These are phyloP conservation scores for Daldinia loculata DNA, from an alignment of 495 filamentous ascomycete genomes.

Conservation along the genomic window DNA sequence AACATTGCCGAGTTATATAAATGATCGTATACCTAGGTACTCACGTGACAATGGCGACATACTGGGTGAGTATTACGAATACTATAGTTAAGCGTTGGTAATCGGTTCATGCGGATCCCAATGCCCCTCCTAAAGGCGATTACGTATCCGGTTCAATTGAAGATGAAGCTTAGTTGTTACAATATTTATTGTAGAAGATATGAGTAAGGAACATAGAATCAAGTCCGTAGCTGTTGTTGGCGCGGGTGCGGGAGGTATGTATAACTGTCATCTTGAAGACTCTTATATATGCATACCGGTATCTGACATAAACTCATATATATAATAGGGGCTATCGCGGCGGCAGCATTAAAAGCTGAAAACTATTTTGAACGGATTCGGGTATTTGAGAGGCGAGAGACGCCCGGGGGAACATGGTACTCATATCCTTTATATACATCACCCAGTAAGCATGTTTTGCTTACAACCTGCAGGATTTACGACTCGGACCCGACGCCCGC, in stretches of 20 bases:
- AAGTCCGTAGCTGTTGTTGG: conserved; percentile 62
- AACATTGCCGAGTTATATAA: background rate
- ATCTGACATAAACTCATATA: background rate
- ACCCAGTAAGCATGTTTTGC: background rate
- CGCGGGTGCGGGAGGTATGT: conserved; percentile 59
- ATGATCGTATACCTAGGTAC: background rate
- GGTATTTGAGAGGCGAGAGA: conserved; percentile 59
- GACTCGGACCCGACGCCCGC: conserved; percentile 48
- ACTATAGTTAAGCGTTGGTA: background rate
- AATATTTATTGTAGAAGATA: conserved; percentile 17
- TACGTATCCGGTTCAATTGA: background rate
- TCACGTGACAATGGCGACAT: conserved; percentile 43
- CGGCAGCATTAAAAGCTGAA: conserved; percentile 57
- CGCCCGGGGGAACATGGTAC: conserved; percentile 60
- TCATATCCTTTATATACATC: background rate
- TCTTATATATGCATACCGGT: background rate
- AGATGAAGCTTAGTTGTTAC: background rate
- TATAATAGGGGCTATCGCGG: conserved; percentile 53
- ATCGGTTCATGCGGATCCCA: background rate
- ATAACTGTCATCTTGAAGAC: conserved; percentile 26
- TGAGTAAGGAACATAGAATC: conserved; percentile 44
- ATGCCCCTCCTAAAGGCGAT: conserved; percentile 9
- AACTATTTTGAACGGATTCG: conserved; percentile 59
- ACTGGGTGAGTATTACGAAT: conserved; percentile 30
- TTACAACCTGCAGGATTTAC: conserved; percentile 52